Conservation (phyloP, 768 basidiomycete species). For the Tulasnella sp. region DNA sequence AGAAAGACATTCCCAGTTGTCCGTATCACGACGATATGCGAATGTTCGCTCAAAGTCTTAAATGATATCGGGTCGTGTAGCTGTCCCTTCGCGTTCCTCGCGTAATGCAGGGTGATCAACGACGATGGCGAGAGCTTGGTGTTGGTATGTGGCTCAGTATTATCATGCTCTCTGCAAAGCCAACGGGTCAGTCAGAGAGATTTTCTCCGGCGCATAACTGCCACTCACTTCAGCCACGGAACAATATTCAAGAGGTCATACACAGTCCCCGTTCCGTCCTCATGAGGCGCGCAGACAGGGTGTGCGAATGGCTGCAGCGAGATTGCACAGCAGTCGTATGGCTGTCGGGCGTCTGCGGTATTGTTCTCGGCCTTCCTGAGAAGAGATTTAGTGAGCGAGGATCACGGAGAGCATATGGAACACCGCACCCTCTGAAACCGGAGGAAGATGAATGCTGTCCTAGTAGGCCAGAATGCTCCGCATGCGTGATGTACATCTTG, state of each 20-base stretch:
- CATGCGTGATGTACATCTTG: constrained; percentile 83
- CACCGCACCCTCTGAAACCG: constrained; percentile 54
- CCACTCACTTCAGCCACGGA: constrained; percentile 77
- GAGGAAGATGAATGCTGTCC: constrained; percentile 70
- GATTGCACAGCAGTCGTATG: constrained; percentile 86
- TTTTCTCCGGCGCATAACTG: neutral
- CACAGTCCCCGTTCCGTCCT: constrained; percentile 67
- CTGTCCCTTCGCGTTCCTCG: constrained; percentile 74
- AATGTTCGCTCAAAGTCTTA: constrained; percentile 94
- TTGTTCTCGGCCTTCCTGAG: constrained; percentile 12
- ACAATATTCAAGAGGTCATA: constrained; percentile 90
- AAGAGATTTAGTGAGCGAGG: neutral
- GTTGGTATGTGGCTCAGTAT: constrained; percentile 67
- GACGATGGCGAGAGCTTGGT: constrained; percentile 58
- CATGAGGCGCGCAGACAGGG: constrained; percentile 77
- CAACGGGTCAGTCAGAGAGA: neutral
- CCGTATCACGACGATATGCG: constrained; percentile 83
- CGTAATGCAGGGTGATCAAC: constrained; percentile 69
- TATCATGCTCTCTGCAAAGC: constrained; percentile 62
- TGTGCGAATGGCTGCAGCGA: constrained; percentile 83
- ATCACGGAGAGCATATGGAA: neutral
- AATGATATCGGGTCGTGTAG: constrained; percentile 95
- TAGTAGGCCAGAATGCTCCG: constrained; percentile 69
- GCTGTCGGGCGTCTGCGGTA: constrained; percentile 37
- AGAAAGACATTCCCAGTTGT: constrained; percentile 90